A percentile compares a stretch with the other conserved stretches of the same genome.
Evolutionary conservation across 805 yeast species (phyloP).

Genomic region (Candida railenensis): DNA sequence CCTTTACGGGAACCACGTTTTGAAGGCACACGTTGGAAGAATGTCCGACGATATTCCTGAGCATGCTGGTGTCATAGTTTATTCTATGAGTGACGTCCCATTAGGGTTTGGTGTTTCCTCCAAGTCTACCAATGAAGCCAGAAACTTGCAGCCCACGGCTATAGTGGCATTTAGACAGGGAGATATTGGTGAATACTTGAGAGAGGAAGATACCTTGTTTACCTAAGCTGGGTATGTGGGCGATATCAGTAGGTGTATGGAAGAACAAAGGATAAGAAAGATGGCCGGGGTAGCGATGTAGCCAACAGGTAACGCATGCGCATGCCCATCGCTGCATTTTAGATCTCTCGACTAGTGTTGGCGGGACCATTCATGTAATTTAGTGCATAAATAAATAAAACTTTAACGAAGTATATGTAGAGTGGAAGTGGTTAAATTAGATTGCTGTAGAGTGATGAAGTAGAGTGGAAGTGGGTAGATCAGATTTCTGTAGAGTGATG

Average conservation of each 20-base stretch:
- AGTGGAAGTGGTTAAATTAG: background rate
- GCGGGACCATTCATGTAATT: conserved; percentile 1
- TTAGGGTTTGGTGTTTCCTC: conserved; percentile 95
- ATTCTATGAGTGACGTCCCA: conserved; percentile 89
- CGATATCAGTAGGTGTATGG: too few relatives aligned
- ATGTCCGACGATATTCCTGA: conserved; percentile 98
- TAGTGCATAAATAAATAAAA: background rate
- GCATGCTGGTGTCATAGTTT: conserved; percentile 92
- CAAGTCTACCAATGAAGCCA: conserved; percentile 84
- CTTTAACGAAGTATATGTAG: background rate
- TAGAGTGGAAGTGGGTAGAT: background rate
- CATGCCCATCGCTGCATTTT: too few relatives aligned
- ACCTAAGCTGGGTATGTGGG: too few relatives aligned
- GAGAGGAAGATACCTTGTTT: conserved; percentile 96
- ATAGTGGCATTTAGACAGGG: conserved; percentile 96
- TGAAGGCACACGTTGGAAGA: conserved; percentile 95
- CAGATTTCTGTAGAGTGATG: background rate
- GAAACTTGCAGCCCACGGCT: conserved; percentile 87
- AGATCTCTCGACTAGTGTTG: too few relatives aligned
- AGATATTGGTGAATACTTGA: conserved; percentile 95
- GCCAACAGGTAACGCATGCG: too few relatives aligned
- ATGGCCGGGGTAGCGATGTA: too few relatives aligned
- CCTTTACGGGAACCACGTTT: conserved; percentile 91
- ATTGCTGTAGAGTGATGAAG: background rate
- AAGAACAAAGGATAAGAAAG: too few relatives aligned